These are phyloP conservation scores for Coix lacrymajobi DNA, from an alignment of 176 grass and related monocot genomes.

Conservation along the genomic window DNA sequence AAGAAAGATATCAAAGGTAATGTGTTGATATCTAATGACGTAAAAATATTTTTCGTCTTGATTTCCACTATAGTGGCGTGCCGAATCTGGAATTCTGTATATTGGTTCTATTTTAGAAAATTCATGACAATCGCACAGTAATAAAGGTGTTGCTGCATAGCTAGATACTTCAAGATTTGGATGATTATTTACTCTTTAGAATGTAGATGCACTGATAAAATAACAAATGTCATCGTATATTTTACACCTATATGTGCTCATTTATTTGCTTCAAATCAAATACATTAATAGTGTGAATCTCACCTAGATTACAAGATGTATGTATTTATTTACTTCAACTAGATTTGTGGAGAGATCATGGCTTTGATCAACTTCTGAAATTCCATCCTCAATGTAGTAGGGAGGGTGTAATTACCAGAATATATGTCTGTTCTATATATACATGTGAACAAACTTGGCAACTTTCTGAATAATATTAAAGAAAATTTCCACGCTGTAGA, in stretches of 20 bases:
- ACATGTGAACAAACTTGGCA: neutral
- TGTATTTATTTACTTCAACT: neutral
- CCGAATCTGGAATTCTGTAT: neutral
- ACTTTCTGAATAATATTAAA: neutral
- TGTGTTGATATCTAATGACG: neutral
- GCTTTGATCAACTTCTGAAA: neutral
- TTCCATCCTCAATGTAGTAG: neutral
- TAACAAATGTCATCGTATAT: neutral
- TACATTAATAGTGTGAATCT: neutral
- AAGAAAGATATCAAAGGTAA: conserved; percentile 37
- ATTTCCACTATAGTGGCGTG: neutral
- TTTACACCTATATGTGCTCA: neutral
- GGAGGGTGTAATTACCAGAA: neutral
- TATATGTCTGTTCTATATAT: neutral
- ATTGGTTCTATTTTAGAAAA: neutral
- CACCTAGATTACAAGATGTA: neutral
- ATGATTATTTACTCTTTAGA: neutral
- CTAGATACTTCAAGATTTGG: neutral
- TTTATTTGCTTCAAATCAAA: neutral
- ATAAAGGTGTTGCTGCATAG: neutral
- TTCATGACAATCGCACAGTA: conserved; percentile 1
- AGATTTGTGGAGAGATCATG: neutral
- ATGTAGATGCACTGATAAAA: neutral
- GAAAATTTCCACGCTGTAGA: neutral
- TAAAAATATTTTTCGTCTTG: neutral